phyloP scores from a whole-genome alignment of 1,139 yeast genomes.

The Protomyces inouyei region DNA sequence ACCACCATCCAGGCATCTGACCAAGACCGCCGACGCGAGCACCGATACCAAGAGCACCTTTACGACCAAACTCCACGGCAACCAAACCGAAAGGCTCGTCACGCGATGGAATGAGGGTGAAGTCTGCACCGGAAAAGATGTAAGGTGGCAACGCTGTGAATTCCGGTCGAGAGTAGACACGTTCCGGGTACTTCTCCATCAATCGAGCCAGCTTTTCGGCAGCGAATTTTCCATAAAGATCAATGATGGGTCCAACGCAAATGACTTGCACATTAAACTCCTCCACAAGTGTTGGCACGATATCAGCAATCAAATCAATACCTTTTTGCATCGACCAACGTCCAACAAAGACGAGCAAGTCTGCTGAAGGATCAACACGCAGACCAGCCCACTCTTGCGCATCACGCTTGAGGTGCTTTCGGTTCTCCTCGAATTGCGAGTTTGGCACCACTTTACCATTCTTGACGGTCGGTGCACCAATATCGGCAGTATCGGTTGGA shows the following conservation, averaged over 20 bases:
- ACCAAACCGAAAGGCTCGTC: constrained; percentile 31
- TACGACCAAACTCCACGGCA: constrained; percentile 31
- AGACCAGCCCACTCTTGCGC: constrained; percentile 31
- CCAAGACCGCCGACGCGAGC: constrained; percentile 31
- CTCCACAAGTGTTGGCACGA: constrained; percentile 27
- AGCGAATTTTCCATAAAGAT: constrained; percentile 29
- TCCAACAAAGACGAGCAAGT: constrained; percentile 29
- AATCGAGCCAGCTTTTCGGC: constrained; percentile 28
- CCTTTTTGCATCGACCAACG: constrained; percentile 31
- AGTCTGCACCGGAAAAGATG: constrained; percentile 30
- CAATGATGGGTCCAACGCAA: constrained; percentile 30
- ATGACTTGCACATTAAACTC: constrained; percentile 29
- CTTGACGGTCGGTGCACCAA: constrained; percentile 13
- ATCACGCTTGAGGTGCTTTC: constrained; percentile 26
- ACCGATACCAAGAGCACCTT: constrained; percentile 31
- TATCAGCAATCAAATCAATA: constrained; percentile 29
- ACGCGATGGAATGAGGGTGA: constrained; percentile 30
- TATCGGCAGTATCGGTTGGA: constrained; percentile 27
- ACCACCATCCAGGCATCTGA: constrained; percentile 32
- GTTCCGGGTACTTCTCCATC: constrained; percentile 26
- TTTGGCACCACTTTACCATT: constrained; percentile 24
- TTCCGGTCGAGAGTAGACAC: constrained; percentile 28
- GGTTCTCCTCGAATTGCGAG: constrained; percentile 23
- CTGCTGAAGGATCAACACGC: constrained; percentile 27
- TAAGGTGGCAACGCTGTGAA: constrained; percentile 29